Conservation (phyloP, 2,329 filamentous ascomycete species). For the Penicillium sp. region DNA sequence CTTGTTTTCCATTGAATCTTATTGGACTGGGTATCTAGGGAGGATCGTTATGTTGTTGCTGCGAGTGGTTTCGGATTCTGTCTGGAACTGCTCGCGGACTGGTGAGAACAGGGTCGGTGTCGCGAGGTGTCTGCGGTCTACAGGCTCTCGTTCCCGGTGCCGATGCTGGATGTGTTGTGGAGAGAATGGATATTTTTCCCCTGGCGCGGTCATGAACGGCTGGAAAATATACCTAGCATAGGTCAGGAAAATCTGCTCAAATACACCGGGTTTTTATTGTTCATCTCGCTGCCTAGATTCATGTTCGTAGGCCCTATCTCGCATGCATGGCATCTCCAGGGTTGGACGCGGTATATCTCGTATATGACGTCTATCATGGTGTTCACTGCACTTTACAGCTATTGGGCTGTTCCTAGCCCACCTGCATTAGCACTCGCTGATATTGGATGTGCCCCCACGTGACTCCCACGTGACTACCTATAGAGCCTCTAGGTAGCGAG, state of each 20-base stretch:
- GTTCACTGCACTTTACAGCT: background rate
- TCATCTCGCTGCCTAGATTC: constrained; percentile 9
- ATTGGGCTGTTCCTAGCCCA: background rate
- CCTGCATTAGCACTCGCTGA: no score
- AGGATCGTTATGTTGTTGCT: constrained; percentile 20
- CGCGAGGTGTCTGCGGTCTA: constrained; percentile 15
- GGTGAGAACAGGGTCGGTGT: constrained; percentile 22
- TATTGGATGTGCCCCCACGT: no score
- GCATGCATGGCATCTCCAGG: background rate
- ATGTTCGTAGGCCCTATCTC: background rate
- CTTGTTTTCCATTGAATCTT: constrained; percentile 27
- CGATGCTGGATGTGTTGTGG: constrained; percentile 21
- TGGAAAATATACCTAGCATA: constrained; percentile 32
- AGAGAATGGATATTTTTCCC: constrained; percentile 24
- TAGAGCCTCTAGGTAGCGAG: no score
- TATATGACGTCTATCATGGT: background rate
- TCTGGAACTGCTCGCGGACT: constrained; percentile 11
- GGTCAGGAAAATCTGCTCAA: constrained; percentile 36
- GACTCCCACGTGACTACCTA: no score
- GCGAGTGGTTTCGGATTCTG: background rate
- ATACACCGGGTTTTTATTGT: constrained; percentile 32
- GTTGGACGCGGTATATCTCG: background rate
- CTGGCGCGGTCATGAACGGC: constrained; percentile 27
- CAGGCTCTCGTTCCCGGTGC: constrained; percentile 22
- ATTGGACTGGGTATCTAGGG: constrained; percentile 24